A percentile compares a stretch with the other conserved stretches of the same genome.
These are phyloP conservation scores for Conticribra weissflogii DNA, from an alignment of 108 stramenopile genomes.

Conservation along the genomic window DNA sequence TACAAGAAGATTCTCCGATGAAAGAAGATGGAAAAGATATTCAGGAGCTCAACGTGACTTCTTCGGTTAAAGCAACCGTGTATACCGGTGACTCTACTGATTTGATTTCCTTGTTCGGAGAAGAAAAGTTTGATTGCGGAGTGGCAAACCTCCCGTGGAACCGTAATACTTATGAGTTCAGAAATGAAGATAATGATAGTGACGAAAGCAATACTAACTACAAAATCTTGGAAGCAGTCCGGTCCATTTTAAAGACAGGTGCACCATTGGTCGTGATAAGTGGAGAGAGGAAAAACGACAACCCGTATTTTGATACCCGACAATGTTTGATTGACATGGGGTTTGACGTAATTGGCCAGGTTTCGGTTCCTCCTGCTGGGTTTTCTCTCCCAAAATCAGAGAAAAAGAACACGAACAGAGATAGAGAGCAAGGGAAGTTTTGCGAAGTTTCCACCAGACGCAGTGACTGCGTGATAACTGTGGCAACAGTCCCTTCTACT, in stretches of 20 bases:
- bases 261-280: constrained; percentile 34
- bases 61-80: constrained; percentile 9
- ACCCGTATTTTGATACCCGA: constrained; percentile 1
- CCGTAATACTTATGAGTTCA: constrained; percentile 35
- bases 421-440: too few species aligned
- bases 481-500: too few species aligned
- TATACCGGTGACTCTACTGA: constrained; percentile 10
- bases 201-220: constrained; percentile 7
- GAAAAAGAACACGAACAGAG: too few species aligned
- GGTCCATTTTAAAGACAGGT: constrained; percentile 8
- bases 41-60: background rate
- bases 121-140: constrained; percentile 49
- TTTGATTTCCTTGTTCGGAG: background rate
- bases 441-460: too few species aligned
- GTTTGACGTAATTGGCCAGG: constrained; percentile 20
- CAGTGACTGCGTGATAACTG: too few species aligned
- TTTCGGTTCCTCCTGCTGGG: constrained; percentile 30
- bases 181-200: background rate
- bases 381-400: constrained; percentile 31
- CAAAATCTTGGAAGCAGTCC: constrained; percentile 13
- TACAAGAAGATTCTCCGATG: background rate
- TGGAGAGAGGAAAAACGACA: background rate
- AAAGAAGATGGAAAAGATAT: background rate
- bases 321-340: constrained; percentile 8
- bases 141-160: constrained; percentile 76